These are phyloP conservation scores for Alternaria longipes DNA, from an alignment of 2,329 filamentous ascomycete genomes.

Conservation along the genomic window DNA sequence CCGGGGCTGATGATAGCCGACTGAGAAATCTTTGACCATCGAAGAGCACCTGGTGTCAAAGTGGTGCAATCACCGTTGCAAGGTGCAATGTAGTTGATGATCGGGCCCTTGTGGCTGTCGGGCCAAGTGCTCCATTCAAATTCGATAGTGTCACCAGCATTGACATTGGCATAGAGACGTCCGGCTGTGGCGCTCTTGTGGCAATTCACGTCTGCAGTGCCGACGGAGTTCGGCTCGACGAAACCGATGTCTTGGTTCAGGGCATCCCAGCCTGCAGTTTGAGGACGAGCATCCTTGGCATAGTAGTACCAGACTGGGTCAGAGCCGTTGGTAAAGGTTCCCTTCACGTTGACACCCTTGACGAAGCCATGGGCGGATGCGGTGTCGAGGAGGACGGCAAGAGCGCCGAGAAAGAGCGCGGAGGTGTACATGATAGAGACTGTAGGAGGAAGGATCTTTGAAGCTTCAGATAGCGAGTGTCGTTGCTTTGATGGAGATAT, in stretches of 20 bases:
- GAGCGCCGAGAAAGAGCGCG: constrained; percentile 28
- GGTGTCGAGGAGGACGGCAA: constrained; percentile 32
- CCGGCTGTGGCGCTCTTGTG: constrained; percentile 52
- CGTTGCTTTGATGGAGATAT: background rate
- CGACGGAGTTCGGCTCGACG: constrained; percentile 41
- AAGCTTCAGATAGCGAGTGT: background rate
- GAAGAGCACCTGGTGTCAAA: constrained; percentile 32
- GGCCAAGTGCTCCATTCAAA: constrained; percentile 52
- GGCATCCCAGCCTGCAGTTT: constrained; percentile 48
- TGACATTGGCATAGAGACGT: constrained; percentile 44
- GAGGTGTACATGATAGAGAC: constrained; percentile 29
- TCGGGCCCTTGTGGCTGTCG: constrained; percentile 48
- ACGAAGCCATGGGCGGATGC: constrained; percentile 46
- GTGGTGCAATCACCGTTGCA: constrained; percentile 43
- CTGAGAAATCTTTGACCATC: constrained; percentile 50
- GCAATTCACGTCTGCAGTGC: constrained; percentile 47
- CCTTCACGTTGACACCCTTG: constrained; percentile 33
- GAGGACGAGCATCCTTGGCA: constrained; percentile 31
- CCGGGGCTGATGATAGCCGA: constrained; percentile 36
- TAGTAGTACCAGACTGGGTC: constrained; percentile 48
- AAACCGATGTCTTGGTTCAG: constrained; percentile 52
- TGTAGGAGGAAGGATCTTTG: background rate
- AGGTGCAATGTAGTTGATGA: constrained; percentile 33
- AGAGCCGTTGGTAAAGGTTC: constrained; percentile 38
- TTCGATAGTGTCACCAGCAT: constrained; percentile 45